These are phyloP conservation scores for Hypericum perforatum DNA, from an alignment of 345 rosid genomes.

Conservation along the genomic window DNA sequence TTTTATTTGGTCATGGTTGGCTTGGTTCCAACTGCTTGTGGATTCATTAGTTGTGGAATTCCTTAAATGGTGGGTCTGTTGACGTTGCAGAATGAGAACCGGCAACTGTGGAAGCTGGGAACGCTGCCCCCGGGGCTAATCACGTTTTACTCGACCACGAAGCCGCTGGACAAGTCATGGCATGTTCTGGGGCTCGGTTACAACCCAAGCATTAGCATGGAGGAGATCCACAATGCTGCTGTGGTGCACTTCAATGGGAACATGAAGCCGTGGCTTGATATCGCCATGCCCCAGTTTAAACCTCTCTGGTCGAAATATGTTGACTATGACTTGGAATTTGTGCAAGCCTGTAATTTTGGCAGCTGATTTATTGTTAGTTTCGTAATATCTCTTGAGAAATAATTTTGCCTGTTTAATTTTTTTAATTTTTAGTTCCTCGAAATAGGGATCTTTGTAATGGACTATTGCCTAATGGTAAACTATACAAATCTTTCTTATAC, in stretches of 20 bases:
- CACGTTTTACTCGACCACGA: conserved; percentile 87
- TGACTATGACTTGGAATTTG: conserved; percentile 74
- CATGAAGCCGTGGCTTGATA: conserved; percentile 98
- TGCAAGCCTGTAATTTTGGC: conserved; percentile 93
- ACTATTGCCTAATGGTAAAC: too few species aligned
- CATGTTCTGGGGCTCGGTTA: conserved; percentile 94
- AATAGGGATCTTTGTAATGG: too few species aligned
- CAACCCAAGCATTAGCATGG: conserved; percentile 89
- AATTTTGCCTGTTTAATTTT: not conserved
- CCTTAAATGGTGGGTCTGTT: not conserved
- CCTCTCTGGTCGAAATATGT: conserved; percentile 86
- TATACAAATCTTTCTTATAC: too few species aligned
- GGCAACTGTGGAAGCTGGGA: conserved; percentile 87
- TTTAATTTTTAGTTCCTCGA: not conserved
- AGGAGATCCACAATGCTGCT: conserved; percentile 82
- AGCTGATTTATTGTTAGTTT: conserved; percentile 18
- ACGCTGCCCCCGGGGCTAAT: conserved; percentile 91
- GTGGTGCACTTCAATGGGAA: conserved; percentile 95
- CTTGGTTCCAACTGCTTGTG: too few species aligned
- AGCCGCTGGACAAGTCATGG: conserved; percentile 92
- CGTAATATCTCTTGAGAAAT: not conserved
- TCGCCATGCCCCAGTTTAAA: conserved; percentile 90
- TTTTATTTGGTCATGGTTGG: too few species aligned
- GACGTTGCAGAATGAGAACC: conserved; percentile 73
- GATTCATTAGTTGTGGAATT: not conserved